Evolutionary conservation across 176 grass and related monocot species (phyloP).

Genomic region (Aegilops speltoides): DNA sequence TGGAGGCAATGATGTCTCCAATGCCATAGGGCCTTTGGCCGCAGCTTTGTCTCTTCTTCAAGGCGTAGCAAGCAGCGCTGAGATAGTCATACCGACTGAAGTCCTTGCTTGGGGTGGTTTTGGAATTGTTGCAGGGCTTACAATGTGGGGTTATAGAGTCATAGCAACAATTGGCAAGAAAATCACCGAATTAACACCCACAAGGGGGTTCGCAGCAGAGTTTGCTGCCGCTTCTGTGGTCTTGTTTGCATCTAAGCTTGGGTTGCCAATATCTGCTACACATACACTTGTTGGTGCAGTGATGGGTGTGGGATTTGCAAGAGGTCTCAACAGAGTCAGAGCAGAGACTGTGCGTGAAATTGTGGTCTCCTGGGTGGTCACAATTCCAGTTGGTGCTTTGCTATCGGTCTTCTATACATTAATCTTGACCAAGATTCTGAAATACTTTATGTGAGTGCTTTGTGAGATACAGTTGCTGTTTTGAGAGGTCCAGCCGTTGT

Average conservation of each 20-base stretch:
- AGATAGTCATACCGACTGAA: constrained; percentile 92
- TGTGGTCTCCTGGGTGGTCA: constrained; percentile 83
- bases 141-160: constrained; percentile 93
- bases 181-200: constrained; percentile 93
- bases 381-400: constrained; percentile 83
- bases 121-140: constrained; percentile 90
- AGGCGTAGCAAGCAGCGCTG: constrained; percentile 48
- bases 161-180: constrained; percentile 98
- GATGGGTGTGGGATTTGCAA: constrained; percentile 96
- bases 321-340: constrained; percentile 82
- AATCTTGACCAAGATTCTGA: constrained; percentile 68
- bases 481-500: constrained; percentile 23
- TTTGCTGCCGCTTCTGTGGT: constrained; percentile 96
- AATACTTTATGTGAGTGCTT: constrained; percentile 59
- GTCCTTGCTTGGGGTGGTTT: constrained; percentile 96
- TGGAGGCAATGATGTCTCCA: constrained; percentile 94
- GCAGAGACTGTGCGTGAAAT: constrained; percentile 83
- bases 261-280: constrained; percentile 83
- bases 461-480: constrained; percentile 29
- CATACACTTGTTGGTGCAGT: constrained; percentile 98
- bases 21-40: constrained; percentile 88
- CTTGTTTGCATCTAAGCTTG: constrained; percentile 89
- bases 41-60: constrained; percentile 88
- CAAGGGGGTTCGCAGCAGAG: constrained; percentile 88
- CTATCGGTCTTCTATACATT: constrained; percentile 74